phyloP scores from a whole-genome alignment of 2,329 filamentous ascomycete species.

The Colletotrichum lini region DNA sequence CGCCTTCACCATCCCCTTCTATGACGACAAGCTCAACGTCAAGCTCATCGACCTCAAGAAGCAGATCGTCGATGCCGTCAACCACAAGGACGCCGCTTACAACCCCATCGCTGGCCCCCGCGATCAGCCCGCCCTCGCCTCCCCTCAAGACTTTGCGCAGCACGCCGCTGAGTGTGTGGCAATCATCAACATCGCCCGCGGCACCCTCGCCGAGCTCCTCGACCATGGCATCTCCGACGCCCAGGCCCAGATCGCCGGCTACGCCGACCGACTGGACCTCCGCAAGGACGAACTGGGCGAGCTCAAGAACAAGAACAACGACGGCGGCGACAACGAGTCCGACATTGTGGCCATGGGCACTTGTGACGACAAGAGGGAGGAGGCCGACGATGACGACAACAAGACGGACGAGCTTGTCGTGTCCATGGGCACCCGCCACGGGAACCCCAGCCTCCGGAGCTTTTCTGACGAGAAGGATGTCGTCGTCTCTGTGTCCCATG shows the following conservation, averaged over 20 bases:
- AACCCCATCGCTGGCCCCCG: too few species aligned
- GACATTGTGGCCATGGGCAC: background rate
- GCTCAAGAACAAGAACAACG: background rate
- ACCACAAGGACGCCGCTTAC: too few species aligned
- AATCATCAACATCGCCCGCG: background rate
- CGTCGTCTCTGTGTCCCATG: background rate
- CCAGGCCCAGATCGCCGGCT: background rate
- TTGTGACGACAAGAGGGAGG: background rate
- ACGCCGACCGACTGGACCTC: background rate
- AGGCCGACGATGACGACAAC: background rate
- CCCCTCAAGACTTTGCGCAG: background rate
- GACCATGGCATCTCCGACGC: background rate
- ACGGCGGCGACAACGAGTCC: background rate
- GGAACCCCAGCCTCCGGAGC: background rate
- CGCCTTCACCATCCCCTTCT: background rate
- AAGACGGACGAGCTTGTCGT: background rate
- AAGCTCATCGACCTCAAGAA: background rate
- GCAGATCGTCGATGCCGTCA: background rate
- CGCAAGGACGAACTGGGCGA: background rate
- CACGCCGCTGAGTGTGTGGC: background rate
- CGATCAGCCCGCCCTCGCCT: too few species aligned
- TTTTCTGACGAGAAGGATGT: background rate
- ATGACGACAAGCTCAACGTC: background rate
- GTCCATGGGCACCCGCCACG: background rate
- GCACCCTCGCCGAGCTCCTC: background rate